Evolutionary conservation across 495 filamentous ascomycete genomes (phyloP).

Genomic region (Filosporella fistucella): DNA sequence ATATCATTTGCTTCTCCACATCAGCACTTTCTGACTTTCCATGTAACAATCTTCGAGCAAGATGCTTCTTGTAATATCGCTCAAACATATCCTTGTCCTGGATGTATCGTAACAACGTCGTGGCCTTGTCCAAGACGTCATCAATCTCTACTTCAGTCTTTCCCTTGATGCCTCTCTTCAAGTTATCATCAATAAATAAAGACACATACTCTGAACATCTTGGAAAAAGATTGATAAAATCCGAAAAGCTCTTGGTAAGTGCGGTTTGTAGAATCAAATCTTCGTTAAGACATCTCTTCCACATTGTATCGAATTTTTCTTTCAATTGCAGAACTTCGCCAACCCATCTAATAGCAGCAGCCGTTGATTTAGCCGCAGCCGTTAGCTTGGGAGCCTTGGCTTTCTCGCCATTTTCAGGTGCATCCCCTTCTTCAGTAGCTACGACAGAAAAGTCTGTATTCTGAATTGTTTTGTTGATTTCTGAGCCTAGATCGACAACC

Average conservation of each 20-base stretch:
- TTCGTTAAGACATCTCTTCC: slow-evolving; percentile 59
- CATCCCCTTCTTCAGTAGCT: slow-evolving; percentile 24
- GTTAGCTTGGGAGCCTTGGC: slow-evolving; percentile 41
- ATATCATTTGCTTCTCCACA: slow-evolving; percentile 92
- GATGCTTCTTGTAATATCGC: slow-evolving; percentile 96
- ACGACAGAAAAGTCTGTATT: slow-evolving; percentile 17
- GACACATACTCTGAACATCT: slow-evolving; percentile 89
- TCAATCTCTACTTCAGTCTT: slow-evolving; percentile 94
- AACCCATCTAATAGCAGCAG: slow-evolving; percentile 90
- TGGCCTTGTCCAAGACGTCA: slow-evolving; percentile 80
- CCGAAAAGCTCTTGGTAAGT: slow-evolving; percentile 75
- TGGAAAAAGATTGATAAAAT: slow-evolving; percentile 84
- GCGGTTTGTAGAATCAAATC: slow-evolving; percentile 78
- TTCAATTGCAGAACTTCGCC: slow-evolving; percentile 83
- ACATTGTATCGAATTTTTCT: slow-evolving; percentile 82
- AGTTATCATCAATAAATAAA: slow-evolving; percentile 93
- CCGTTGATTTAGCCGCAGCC: slow-evolving; percentile 54
- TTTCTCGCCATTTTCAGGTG: slow-evolving; percentile 39
- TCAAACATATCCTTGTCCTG: slow-evolving; percentile 95
- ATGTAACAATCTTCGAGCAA: slow-evolving; percentile 79
- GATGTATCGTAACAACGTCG: slow-evolving; percentile 79
- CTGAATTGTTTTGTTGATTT: slow-evolving; percentile 67
- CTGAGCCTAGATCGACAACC: slow-evolving; percentile 74
- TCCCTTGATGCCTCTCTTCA: slow-evolving; percentile 88
- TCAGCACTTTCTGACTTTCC: slow-evolving; percentile 83